These are phyloP conservation scores for Podila minutissima DNA, from an alignment of 192 early-diverging fungal genomes.

Conservation along the genomic window DNA sequence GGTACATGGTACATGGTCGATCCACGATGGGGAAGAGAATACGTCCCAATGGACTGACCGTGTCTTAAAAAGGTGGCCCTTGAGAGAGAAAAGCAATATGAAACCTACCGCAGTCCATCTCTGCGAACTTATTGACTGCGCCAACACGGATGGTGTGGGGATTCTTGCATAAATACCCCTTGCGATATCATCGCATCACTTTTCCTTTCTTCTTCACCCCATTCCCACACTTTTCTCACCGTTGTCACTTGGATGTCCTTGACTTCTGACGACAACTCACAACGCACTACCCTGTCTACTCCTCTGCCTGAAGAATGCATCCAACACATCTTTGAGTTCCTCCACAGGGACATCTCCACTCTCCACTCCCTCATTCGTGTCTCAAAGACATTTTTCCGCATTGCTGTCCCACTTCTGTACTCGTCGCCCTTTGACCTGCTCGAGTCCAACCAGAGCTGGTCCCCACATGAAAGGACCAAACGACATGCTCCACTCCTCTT, in stretches of 20 bases:
- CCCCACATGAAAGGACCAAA: conserved; percentile 18
- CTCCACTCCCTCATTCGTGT: conserved; percentile 29
- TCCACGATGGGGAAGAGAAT: too few relatives aligned
- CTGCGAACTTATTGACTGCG: too few relatives aligned
- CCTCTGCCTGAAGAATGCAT: conserved; percentile 40
- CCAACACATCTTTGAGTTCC: conserved; percentile 26
- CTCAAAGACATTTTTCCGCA: conserved; percentile 44
- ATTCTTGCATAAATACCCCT: not conserved
- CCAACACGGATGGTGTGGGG: not conserved
- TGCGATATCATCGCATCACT: not conserved
- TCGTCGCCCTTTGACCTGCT: conserved; percentile 31
- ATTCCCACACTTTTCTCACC: not conserved
- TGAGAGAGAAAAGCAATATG: too few relatives aligned
- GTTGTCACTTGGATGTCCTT: conserved; percentile 16
- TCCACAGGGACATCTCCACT: conserved; percentile 17
- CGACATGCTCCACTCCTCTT: conserved; percentile 40
- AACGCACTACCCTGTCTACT: not conserved
- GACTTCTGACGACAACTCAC: conserved; percentile 1
- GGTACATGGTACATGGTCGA: too few relatives aligned
- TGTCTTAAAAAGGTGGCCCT: too few relatives aligned
- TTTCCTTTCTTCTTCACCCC: not conserved
- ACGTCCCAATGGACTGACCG: too few relatives aligned
- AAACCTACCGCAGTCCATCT: too few relatives aligned
- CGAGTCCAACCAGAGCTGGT: conserved; percentile 18
- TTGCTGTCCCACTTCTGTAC: conserved; percentile 40